Base-by-base conservation (phyloP, 2,329 filamentous ascomycete genomes). In the Pseudogymnoascus sp. region DNA sequence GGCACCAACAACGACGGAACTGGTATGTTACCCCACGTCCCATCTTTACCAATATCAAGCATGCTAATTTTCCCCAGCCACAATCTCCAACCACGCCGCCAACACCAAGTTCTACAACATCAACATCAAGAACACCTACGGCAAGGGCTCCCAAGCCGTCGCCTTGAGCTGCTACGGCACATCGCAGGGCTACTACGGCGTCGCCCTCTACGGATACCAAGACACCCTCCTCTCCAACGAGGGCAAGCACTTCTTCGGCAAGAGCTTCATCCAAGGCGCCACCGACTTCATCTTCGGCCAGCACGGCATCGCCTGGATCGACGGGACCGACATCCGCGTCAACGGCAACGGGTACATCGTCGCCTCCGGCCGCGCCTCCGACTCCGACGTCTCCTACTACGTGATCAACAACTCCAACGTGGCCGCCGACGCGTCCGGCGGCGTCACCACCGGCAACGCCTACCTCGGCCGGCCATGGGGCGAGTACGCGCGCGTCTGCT, bases 211-310 rank as follows among this genome's bases (percentile, higher is more conserved):
- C 59, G 82, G 83, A 19, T 82, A 78, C 68, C 83, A 87, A 72
- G 84, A 86, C 69, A 84, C 84, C 1, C 68, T 83, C 59, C 74
- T 81, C 3, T 70, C 74, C 56, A 71, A 84, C 67, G 76, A 74
- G 62, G 84, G 84, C 65, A 75, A 78, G 65, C 79, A 86, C 68
- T 70, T 85, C 37, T 87, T 84, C 69, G 81, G 79, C 26, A 80
- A 80, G 65, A 79, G 78, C 66, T 79, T 82, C 64, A 85, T 87
- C 65, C 78, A 82, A 56, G 83, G 84, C 28, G 81, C 82, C 2
- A 81, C 82, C 46, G 84, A 86, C 68, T 85, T 85, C 69, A 82
- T 85, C 67, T 87, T 87, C 70, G 80, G 84, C 61, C 77, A 84
- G 72, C 68, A 77, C 62, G 78, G 80, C 35, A 71, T 74, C 61